These are phyloP conservation scores for Plasmodium sp. DNA, from an alignment of 169 alveolate species.

Conservation along the genomic window DNA sequence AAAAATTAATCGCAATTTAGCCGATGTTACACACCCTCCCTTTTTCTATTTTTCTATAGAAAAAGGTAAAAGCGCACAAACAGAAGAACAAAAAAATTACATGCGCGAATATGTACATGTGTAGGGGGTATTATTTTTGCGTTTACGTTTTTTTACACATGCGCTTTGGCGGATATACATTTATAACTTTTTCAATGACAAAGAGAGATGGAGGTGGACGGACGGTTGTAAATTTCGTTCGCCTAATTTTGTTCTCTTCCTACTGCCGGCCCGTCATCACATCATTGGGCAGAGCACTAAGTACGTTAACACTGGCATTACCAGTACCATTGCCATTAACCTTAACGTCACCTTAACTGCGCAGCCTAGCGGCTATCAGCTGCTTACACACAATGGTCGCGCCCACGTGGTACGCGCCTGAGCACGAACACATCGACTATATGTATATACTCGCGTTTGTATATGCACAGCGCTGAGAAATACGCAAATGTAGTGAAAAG, in stretches of 20 bases:
- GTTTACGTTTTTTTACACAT: neutral
- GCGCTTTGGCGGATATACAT: neutral
- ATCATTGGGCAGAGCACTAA: neutral
- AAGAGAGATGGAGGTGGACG: neutral
- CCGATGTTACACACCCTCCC: neutral
- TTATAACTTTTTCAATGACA: neutral
- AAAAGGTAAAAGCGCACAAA: neutral
- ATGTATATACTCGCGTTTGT: neutral
- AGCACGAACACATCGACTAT: neutral
- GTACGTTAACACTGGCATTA: neutral
- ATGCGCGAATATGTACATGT: neutral
- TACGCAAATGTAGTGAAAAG: neutral
- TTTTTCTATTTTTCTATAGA: neutral
- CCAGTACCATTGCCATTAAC: neutral
- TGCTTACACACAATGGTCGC: neutral
- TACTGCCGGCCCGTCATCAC: neutral
- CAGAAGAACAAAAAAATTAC: neutral
- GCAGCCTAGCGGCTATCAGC: neutral
- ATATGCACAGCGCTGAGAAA: neutral
- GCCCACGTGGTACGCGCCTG: neutral
- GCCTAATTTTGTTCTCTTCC: neutral
- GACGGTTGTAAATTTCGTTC: neutral
- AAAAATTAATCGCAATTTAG: neutral
- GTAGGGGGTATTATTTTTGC: neutral
- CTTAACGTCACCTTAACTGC: neutral